Percentiles rank a stretch among this genome's conserved stretches.
Evolutionary conservation across 192 early-diverging fungal species (phyloP).

Genomic region (Umbelopsis sp.): DNA sequence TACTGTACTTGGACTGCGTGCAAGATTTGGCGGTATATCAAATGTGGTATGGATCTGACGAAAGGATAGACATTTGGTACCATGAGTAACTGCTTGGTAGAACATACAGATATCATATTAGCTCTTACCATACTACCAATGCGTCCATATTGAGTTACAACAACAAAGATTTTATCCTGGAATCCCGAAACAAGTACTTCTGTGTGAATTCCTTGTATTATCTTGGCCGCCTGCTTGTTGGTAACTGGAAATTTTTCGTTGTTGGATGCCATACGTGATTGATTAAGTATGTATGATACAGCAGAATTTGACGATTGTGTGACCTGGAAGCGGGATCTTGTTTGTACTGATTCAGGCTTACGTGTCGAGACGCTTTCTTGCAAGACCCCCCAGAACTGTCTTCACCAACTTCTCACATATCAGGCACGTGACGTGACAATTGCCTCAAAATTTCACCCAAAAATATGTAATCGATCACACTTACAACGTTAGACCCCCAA

Average conservation of each 20-base stretch:
- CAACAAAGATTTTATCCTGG: conserved; percentile 52
- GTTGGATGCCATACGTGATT: neutral
- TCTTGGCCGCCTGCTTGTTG: conserved; percentile 45
- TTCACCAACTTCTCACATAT: too few species aligned
- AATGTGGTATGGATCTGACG: conserved; percentile 46
- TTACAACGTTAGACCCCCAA: neutral
- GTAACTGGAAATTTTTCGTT: conserved; percentile 44
- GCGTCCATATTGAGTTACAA: conserved; percentile 55
- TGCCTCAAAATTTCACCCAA: neutral
- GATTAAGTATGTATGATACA: neutral
- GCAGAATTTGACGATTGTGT: neutral
- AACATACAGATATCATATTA: conserved; percentile 2
- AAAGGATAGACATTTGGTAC: neutral
- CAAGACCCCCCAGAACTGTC: too few species aligned
- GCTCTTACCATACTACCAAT: conserved; percentile 54
- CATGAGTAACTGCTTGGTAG: neutral
- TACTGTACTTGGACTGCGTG: conserved; percentile 26
- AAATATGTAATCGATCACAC: neutral
- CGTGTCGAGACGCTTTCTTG: too few species aligned
- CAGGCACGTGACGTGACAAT: neutral
- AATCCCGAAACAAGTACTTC: conserved; percentile 53
- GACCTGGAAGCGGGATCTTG: neutral
- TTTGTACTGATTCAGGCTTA: too few species aligned
- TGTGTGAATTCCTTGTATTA: conserved; percentile 47
- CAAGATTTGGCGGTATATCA: conserved; percentile 38